Conservation (phyloP, 805 yeast species). For the Hanseniaspora pseudoguilliermondii region DNA sequence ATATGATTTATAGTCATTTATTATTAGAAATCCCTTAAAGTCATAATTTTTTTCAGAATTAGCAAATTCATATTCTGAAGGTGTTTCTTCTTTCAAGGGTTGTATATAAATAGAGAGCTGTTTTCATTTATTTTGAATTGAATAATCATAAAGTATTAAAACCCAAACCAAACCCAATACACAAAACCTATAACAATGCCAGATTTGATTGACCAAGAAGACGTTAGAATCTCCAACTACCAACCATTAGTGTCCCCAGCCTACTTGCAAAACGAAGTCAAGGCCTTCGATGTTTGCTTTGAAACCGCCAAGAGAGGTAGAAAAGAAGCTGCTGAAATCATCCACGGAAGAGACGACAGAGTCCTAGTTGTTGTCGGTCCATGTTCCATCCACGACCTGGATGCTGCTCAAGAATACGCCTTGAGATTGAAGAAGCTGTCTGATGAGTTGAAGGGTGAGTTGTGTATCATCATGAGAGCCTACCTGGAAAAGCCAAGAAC, state of each 20-base stretch:
- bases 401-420: constrained; percentile 82
- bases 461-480: constrained; percentile 89
- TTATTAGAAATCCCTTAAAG: too few relatives aligned
- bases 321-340: constrained; percentile 59
- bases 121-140: too few relatives aligned
- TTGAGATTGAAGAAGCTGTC: constrained; percentile 50
- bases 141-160: not conserved
- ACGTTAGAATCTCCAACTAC: constrained; percentile 73
- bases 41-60: too few relatives aligned
- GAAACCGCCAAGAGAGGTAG: constrained; percentile 67
- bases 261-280: constrained; percentile 71
- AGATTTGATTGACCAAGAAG: constrained; percentile 31
- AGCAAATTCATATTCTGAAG: too few relatives aligned
- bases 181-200: not conserved
- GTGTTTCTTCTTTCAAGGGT: too few relatives aligned
- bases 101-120: too few relatives aligned
- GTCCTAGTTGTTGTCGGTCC: constrained; percentile 86
- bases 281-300: constrained; percentile 43
- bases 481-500: constrained; percentile 97
- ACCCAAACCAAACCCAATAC: not conserved
- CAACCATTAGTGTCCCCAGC: constrained; percentile 93
- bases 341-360: constrained; percentile 69
- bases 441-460: constrained; percentile 60
- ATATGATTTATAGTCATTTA: too few relatives aligned
- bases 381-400: constrained; percentile 88